A percentile compares a stretch with the other conserved stretches of the same genome.
Evolutionary conservation across 75 land plant species (phyloP).

Genomic region (Isoetes taiwanensis): DNA sequence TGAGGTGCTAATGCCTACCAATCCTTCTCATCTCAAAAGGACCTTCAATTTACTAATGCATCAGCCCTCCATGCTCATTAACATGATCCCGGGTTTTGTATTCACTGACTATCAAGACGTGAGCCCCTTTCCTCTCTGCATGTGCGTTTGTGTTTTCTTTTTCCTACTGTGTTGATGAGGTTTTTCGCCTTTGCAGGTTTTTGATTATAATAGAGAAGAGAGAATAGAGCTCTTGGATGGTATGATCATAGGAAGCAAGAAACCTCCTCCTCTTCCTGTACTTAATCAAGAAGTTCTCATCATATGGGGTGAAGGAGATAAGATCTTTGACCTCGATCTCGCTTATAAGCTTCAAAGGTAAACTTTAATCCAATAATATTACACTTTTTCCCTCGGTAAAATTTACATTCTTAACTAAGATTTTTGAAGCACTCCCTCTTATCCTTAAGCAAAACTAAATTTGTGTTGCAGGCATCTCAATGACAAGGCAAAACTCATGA

Average conservation of each 20-base stretch:
- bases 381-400: background rate
- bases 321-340: constrained; percentile 3
- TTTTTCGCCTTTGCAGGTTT: background rate
- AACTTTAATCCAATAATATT: background rate
- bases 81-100: constrained; percentile 1
- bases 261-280: background rate
- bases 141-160: background rate
- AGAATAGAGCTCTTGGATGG: constrained; percentile 7
- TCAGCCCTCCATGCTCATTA: background rate
- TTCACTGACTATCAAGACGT: background rate
- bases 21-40: constrained; percentile 32
- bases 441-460: no score
- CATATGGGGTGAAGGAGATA: constrained; percentile 8
- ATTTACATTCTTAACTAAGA: no score
- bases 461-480: no score
- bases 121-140: background rate
- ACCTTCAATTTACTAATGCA: constrained; percentile 5
- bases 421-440: no score
- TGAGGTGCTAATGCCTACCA: constrained; percentile 52
- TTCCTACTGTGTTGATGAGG: background rate
- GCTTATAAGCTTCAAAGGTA: constrained; percentile 4
- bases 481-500: no score
- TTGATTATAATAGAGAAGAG: background rate
- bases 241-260: background rate
- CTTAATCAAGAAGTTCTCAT: constrained; percentile 7